Evolutionary conservation across 345 rosid species (phyloP).

Genomic region (Citrus hindsii): DNA sequence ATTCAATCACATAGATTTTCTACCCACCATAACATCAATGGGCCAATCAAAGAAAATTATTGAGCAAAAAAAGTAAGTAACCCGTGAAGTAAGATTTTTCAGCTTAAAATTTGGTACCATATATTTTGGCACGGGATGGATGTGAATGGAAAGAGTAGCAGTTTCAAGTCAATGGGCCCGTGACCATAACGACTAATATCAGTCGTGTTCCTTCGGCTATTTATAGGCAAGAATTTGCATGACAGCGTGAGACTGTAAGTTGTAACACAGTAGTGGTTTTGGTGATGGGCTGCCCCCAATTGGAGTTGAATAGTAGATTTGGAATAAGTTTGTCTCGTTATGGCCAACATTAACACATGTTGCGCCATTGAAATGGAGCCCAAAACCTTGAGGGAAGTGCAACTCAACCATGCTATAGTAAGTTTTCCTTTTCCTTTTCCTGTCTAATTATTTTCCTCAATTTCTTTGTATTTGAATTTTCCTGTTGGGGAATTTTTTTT

Average conservation of each 20-base stretch:
- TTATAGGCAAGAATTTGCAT: background rate
- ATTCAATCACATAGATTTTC: conserved; percentile 3
- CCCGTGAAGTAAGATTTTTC: background rate
- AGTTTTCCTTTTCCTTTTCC: background rate
- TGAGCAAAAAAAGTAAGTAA: background rate
- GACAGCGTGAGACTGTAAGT: no score
- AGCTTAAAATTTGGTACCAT: no score
- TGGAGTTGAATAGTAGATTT: background rate
- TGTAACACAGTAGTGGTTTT: background rate
- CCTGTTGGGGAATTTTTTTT: background rate
- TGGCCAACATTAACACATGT: conserved; percentile 28
- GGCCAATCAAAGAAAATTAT: background rate
- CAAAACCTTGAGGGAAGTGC: conserved; percentile 35
- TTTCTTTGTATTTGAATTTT: background rate
- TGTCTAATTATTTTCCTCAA: background rate
- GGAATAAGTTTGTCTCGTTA: background rate
- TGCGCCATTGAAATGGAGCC: conserved; percentile 55
- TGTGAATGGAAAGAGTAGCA: background rate
- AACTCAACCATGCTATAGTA: conserved; percentile 39
- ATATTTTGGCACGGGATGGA: conserved; percentile 8
- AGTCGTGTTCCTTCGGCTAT: background rate
- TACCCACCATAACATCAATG: background rate
- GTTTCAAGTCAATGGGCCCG: background rate
- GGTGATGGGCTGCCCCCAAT: conserved; percentile 11
- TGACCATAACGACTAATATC: background rate